Conservation (phyloP, 2,329 filamentous ascomycete species). For the Fusarium circinatum region DNA sequence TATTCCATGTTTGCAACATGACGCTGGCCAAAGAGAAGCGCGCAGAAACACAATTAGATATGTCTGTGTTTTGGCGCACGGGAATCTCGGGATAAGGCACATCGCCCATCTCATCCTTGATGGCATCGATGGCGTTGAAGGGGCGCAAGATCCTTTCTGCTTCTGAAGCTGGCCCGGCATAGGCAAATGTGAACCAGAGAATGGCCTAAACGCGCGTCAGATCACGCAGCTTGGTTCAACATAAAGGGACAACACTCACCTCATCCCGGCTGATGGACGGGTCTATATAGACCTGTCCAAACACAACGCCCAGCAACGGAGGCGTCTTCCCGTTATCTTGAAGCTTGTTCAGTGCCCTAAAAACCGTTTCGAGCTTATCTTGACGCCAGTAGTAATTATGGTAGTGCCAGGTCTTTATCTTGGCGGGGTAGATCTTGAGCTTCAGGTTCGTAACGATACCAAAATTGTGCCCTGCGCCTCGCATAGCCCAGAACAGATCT, state of each 20-base stretch:
- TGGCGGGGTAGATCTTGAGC: background rate
- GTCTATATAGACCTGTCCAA: background rate
- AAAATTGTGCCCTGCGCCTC: background rate
- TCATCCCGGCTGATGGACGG: background rate
- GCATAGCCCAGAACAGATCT: background rate
- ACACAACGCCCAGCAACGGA: background rate
- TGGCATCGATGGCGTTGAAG: background rate
- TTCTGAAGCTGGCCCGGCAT: background rate
- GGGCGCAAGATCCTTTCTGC: background rate
- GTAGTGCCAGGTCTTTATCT: background rate
- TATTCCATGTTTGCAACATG: background rate
- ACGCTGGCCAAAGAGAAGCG: background rate
- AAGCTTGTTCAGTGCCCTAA: background rate
- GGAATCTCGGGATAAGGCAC: background rate
- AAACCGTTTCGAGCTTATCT: background rate
- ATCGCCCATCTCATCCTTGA: background rate
- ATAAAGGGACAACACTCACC: background rate
- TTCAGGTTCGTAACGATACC: background rate
- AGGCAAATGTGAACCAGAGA: background rate
- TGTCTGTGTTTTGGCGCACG: background rate
- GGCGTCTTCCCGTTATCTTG: background rate
- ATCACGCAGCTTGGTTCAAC: rapidly evolving
- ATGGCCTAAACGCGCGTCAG: background rate
- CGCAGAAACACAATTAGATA: background rate
- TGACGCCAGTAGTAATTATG: background rate